Base-by-base conservation (phyloP, 1,284 basidiomycete species). In the Ceratobasidium sp. region DNA sequence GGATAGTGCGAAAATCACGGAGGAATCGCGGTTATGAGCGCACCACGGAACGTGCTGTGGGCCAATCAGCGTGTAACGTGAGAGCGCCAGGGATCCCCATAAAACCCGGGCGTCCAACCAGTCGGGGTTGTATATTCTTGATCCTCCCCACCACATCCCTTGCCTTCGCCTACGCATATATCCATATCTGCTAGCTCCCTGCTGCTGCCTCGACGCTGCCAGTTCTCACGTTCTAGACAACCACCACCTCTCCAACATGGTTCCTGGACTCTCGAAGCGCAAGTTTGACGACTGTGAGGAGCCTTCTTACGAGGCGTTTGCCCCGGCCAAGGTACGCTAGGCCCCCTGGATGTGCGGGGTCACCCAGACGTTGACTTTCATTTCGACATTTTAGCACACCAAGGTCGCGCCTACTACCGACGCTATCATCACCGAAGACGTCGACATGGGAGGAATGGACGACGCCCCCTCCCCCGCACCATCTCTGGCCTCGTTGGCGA, bases 231-330 rank as follows among this genome's bases (percentile, higher is more conserved):
- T 50, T 18, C 26, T 69, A 30, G 50, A 21, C 62, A 16, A n/a
- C 64, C 26, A 12, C 36, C 30, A 26, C 34, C 64, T 45, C 36
- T 57, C 26, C 62, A 41, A 52, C 36, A 69, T 69, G 64, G 64
- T 34, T 36, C 36, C 36, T 39, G 39, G 18, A 43, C n/a, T 57
- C 50, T 21, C 50, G 78, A 92, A 92, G 80, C 86, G 91, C 79
- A 92, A 92, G 82, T 84, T 91, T 72, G 87, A 88, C 74, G 75
- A 83, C 45, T 88, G 36, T 18, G 64, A 69, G 32, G 61, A 59
- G 30, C 9, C 88, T 75, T 80, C 83, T 62, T 86, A 86, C 74
- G 86, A 88, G 76, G 83, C 82, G 74, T 81, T 79, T 72, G 84
- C 81, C 74, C 83, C 81, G 76, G 74, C 78, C 74, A 77, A 75